These are phyloP conservation scores for Grifola frondosa DNA, from an alignment of 1,284 basidiomycete species.

Conservation along the genomic window DNA sequence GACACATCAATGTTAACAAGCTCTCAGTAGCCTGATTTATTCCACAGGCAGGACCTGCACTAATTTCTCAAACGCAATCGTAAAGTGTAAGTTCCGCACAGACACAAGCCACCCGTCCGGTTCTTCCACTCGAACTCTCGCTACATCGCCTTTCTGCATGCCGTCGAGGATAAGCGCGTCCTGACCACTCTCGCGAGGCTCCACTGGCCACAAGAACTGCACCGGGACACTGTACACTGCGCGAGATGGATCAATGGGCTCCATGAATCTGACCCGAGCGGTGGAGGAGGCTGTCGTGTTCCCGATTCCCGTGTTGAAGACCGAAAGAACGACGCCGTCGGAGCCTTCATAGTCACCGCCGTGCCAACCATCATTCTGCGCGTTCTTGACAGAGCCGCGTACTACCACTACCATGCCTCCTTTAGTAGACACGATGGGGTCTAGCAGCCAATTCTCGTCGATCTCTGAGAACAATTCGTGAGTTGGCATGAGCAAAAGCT, in stretches of 20 bases:
- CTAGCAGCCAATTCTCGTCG: constrained; percentile 12
- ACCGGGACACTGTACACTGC: constrained; percentile 15
- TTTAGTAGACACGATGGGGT: constrained; percentile 9
- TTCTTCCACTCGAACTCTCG: constrained; percentile 20
- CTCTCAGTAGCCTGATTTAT: no score
- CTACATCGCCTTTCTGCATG: constrained; percentile 13
- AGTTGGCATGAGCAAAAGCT: neutral
- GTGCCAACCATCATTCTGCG: constrained; percentile 14
- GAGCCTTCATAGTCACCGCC: constrained; percentile 21
- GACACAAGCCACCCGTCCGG: constrained; percentile 21
- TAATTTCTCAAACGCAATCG: constrained; percentile 11
- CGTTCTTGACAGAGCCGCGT: constrained; percentile 6
- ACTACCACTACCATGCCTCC: constrained; percentile 17
- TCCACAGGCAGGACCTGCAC: constrained; percentile 9
- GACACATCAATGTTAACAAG: no score
- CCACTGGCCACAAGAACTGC: constrained; percentile 13
- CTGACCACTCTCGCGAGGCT: constrained; percentile 13
- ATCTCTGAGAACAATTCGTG: neutral
- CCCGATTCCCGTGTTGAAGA: constrained; percentile 15
- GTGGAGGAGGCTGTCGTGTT: constrained; percentile 15
- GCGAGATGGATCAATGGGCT: constrained; percentile 4
- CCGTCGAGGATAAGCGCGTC: constrained; percentile 19
- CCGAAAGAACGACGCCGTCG: constrained; percentile 16
- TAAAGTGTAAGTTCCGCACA: constrained; percentile 19
- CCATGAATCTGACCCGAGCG: constrained; percentile 18